Base-by-base conservation (phyloP, 345 rosid genomes). In the Mercurialis annua region DNA sequence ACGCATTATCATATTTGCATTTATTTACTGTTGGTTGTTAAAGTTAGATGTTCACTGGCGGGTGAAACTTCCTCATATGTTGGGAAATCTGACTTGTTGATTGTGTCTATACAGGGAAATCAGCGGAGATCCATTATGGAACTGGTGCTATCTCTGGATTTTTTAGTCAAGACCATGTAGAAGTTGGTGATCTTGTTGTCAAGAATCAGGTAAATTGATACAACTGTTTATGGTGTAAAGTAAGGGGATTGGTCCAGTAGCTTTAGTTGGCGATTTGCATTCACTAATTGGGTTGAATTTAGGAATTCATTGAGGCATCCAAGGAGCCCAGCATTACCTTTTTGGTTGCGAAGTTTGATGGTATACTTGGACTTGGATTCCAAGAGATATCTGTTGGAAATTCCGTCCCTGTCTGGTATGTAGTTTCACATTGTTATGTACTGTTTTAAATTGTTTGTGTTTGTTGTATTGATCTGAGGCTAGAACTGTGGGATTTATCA, bases 261-360 rank as follows among this genome's bases (percentile, higher is more conserved):
- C 50, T 3, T 62, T 23, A 6, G 2, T 36, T 26, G 59, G 14
- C 42, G 30, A 64, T 64, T 34, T 67, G 61, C 33, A 24, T 49
- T 42, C 42, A 34, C 44, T 31, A 11, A 69, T 63, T 20, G 15
- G 51, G 14, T 30, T 17, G 29, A 49, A 38, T 71, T 66, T 73
- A 93, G 99, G 92, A 85, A 77, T 91, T 94, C 74, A 90, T 94
- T 59, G 99, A 94, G 80, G 86, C 96, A 73, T 87, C 99, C 11
- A 81, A 70, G 44, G 97, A 94, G 69, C 97, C 95, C 4, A 75
- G 99, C 68, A 23, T 89, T 62, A 87, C 92, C 16, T 94, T 94
- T 68, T 24, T 94, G 81, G 77, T 79, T 59, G 96, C 89, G 64
- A 94, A 91, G 71, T 94, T 94, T 78, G 99, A 94, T 77, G 99